Evolutionary conservation across 2,329 filamentous ascomycete species (phyloP).

Genomic region (Sporothrix globosa): DNA sequence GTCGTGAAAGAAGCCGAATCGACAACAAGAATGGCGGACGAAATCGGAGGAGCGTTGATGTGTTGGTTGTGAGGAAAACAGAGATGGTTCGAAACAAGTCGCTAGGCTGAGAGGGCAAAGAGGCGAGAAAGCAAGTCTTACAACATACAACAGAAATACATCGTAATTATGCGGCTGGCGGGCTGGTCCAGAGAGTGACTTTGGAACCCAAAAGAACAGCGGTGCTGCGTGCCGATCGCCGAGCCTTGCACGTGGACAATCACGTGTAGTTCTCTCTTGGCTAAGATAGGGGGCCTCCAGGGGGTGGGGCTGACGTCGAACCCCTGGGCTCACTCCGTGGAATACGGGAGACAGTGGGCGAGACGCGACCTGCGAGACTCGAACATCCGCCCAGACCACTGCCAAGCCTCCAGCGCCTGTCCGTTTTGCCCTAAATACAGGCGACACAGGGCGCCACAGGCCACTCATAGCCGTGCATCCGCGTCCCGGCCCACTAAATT

Average conservation of each 20-base stretch:
- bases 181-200: not conserved
- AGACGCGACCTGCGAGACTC: slow-evolving; percentile 24
- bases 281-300: not conserved
- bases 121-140: slow-evolving; percentile 4
- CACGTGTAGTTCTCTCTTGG: not conserved
- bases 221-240: not conserved
- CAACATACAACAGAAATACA: too few relatives aligned
- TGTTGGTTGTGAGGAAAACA: not conserved
- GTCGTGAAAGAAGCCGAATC: not conserved
- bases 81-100: not conserved
- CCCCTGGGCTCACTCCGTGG: not conserved
- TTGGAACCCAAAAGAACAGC: not conserved
- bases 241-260: not conserved
- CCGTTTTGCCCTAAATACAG: not conserved
- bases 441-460: not conserved
- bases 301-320: slow-evolving; percentile 18
- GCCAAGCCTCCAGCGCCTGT: not conserved
- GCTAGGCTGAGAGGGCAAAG: slow-evolving; percentile 13
- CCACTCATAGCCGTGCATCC: slow-evolving; percentile 15
- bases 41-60: not conserved
- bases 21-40: not conserved
- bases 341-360: slow-evolving; percentile 3
- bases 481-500: slow-evolving; percentile 22
- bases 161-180: not conserved
- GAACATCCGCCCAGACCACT: slow-evolving; percentile 5